A percentile compares a stretch with the other conserved stretches of the same genome.
Conservation (phyloP, 257 asterid genomes). For the Fraxinus quadrangulata region DNA sequence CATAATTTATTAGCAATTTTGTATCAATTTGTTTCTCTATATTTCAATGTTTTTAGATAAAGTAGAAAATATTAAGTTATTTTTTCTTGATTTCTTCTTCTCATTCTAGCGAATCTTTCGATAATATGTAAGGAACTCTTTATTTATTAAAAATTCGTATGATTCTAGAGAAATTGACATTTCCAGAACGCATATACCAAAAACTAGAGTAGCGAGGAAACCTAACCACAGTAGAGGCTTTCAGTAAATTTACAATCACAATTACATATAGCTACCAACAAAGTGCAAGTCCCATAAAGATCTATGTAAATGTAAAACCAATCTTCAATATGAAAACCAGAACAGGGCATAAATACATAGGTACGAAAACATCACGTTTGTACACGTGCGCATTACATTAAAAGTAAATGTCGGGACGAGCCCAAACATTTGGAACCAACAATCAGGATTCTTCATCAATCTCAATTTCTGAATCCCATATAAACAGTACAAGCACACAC, state of each 20-base stretch:
- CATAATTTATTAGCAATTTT: too few species aligned
- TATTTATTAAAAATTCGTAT: too few species aligned
- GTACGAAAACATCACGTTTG: not conserved
- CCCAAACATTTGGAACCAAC: not conserved
- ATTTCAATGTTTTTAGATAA: too few species aligned
- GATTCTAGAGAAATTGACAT: too few species aligned
- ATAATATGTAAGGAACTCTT: too few species aligned
- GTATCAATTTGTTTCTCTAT: too few species aligned
- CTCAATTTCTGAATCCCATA: slow-evolving; percentile 67
- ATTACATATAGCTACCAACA: not conserved
- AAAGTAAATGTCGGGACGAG: not conserved
- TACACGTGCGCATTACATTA: not conserved
- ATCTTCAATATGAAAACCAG: not conserved
- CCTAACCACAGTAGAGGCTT: slow-evolving; percentile 46
- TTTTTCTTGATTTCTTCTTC: not conserved
- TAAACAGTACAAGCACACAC: slow-evolving; percentile 7
- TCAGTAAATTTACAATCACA: too few species aligned
- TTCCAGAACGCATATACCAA: too few species aligned
- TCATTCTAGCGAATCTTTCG: too few species aligned
- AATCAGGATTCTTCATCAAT: slow-evolving; percentile 61
- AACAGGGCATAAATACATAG: not conserved
- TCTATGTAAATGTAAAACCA: not conserved
- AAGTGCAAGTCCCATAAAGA: not conserved
- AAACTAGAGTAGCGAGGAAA: too few species aligned
- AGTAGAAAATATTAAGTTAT: too few species aligned